Evolutionary conservation across 352 stramenopile species (phyloP).

Genomic region (Phytophthora pistaciae): DNA sequence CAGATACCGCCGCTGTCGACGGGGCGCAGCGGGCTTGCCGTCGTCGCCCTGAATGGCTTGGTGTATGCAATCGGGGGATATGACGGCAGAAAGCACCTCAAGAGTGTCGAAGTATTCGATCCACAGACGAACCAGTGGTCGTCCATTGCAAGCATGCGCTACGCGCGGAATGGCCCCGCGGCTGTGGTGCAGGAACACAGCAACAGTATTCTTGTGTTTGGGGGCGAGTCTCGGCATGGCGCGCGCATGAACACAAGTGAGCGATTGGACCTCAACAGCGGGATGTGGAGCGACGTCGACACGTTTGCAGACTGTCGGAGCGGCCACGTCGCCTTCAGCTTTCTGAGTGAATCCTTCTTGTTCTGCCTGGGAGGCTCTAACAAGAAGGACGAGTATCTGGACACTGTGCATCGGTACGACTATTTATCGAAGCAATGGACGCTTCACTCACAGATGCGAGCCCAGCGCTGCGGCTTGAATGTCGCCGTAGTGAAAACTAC

Average conservation of each 20-base stretch:
- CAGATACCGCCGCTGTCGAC: constrained; percentile 55
- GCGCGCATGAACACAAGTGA: constrained; percentile 75
- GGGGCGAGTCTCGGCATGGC: constrained; percentile 72
- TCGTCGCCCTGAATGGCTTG: constrained; percentile 54
- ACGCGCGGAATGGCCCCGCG: constrained; percentile 68
- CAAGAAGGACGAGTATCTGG: constrained; percentile 81
- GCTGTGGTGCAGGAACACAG: constrained; percentile 55
- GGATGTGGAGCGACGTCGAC: constrained; percentile 60
- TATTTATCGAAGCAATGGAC: constrained; percentile 70
- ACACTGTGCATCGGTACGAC: constrained; percentile 75
- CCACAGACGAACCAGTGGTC: constrained; percentile 58
- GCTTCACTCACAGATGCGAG: constrained; percentile 64
- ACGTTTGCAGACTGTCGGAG: constrained; percentile 71
- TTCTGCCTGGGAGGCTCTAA: constrained; percentile 80
- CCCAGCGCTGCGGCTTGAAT: constrained; percentile 71
- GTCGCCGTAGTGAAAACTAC: constrained; percentile 60
- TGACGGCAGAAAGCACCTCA: constrained; percentile 69
- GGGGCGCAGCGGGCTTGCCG: constrained; percentile 65
- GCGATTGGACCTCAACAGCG: constrained; percentile 47
- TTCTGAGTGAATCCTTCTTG: constrained; percentile 74
- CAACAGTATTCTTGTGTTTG: constrained; percentile 71
- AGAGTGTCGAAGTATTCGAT: constrained; percentile 75
- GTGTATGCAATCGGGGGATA: constrained; percentile 79
- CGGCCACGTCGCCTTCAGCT: constrained; percentile 67
- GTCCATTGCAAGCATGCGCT: constrained; percentile 55